phyloP scores from a whole-genome alignment of 2,329 filamentous ascomycete species.

The Raffaelea albimanens region DNA sequence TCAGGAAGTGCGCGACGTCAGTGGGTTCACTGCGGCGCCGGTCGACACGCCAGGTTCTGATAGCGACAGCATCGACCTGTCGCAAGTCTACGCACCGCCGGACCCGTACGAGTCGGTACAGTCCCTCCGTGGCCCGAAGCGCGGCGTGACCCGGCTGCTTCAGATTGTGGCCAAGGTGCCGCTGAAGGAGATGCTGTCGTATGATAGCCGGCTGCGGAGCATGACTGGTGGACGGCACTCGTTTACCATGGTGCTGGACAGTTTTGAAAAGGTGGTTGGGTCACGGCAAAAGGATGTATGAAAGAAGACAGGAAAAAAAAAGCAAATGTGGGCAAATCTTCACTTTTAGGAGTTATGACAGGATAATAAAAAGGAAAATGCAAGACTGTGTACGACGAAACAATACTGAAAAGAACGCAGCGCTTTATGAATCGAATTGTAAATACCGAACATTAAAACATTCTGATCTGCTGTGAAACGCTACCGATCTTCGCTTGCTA shows the following conservation, averaged over 20 bases:
- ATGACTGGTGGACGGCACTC: slow-evolving; percentile 73
- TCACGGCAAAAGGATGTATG: slow-evolving; percentile 37
- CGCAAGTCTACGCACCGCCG: slow-evolving; percentile 74
- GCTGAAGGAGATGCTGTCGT: slow-evolving; percentile 93
- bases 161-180: slow-evolving; percentile 81
- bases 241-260: slow-evolving; percentile 49
- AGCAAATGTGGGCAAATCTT: too few relatives aligned
- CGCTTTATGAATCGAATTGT: too few relatives aligned
- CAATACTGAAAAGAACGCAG: too few relatives aligned
- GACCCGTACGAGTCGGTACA: slow-evolving; percentile 65
- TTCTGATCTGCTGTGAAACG: too few relatives aligned
- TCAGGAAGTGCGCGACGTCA: slow-evolving; percentile 54
- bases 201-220: slow-evolving; percentile 78
- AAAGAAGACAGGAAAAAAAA: too few relatives aligned
- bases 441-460: too few relatives aligned
- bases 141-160: slow-evolving; percentile 37
- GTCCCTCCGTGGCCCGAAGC: slow-evolving; percentile 42
- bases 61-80: slow-evolving; percentile 50
- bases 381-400: too few relatives aligned
- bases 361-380: neutral
- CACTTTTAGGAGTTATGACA: too few relatives aligned
- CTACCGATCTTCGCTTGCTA: too few relatives aligned
- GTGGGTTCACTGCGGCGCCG: slow-evolving; percentile 28
- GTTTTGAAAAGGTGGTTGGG: slow-evolving; percentile 45
- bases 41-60: slow-evolving; percentile 12